Base-by-base conservation (phyloP, 2,329 filamentous ascomycete species). In the Aphanocladium album region DNA sequence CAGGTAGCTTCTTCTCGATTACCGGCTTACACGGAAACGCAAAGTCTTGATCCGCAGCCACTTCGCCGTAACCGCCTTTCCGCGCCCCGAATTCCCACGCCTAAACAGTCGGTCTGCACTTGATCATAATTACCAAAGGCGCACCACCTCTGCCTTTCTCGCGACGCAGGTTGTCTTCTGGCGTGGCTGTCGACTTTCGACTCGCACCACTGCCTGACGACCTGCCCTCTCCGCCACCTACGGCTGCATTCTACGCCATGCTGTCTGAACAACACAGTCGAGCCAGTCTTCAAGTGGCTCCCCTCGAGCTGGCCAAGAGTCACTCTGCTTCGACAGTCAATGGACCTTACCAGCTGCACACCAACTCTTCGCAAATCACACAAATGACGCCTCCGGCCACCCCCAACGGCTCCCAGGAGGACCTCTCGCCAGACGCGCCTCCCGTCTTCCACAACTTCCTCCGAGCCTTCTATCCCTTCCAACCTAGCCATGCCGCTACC, bases 361-460 rank as follows among this genome's bases (percentile, higher is more conserved):
- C 70, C 53, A 73, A 74, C 64, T 71, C 72, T 57, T 76, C 76
- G 62, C 73, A 76, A 53, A 74, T 81, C 66, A 76, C 82, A 52
- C 87, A 91, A 66, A 89, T 93, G 75, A 93, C 89, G 53, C 90
- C 90, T 30, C 90, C 90, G 46, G 79, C 87, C 64, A 93, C 90
- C 9, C 90, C 90, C 19, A 86, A 87, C 73, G 82, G 82, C 69
- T 87, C 85, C 25, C 82, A 83, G 70, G 87, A 91, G 70, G 78
- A 83, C 65, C 79, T 83, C 45, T 69, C 69, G 60, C 70, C 73
- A 16, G 70, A 74, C 67, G 75, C 80, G 7, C 80, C 85, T 64
- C 84, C 89, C 2, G 81, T 92, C 62, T 96, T 97, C 71, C 90
- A 96, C 81, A 96, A 95, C 79, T 99, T 96, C 71, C 81, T 99